These are phyloP conservation scores for Epichloe festucae DNA, from an alignment of 2,329 filamentous ascomycete genomes.

Conservation along the genomic window DNA sequence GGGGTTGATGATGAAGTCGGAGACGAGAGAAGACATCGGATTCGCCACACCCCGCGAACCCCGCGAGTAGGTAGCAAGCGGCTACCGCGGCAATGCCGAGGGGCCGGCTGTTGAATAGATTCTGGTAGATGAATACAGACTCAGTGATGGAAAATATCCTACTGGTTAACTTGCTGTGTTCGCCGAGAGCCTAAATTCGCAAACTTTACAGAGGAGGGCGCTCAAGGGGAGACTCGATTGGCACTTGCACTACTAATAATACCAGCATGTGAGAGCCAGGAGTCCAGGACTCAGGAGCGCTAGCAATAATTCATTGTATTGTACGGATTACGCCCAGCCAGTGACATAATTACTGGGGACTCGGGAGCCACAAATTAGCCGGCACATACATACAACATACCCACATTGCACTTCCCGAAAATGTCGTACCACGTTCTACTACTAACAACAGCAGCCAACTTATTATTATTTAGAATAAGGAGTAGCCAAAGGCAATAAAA, in stretches of 20 bases:
- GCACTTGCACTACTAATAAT: neutral
- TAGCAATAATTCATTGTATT: too few species aligned
- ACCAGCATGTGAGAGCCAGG: neutral
- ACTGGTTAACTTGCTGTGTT: neutral
- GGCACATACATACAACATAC: too few species aligned
- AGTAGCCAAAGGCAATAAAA: too few species aligned
- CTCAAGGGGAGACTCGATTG: neutral
- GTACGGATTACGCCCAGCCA: too few species aligned
- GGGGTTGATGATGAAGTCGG: conserved; percentile 53
- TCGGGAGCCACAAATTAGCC: too few species aligned
- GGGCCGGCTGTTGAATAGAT: neutral
- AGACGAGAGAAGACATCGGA: conserved; percentile 49
- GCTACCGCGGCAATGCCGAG: neutral
- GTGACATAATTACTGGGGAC: too few species aligned
- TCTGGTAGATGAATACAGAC: neutral
- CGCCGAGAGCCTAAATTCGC: neutral
- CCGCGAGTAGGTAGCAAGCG: neutral
- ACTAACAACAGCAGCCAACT: too few species aligned
- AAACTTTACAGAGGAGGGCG: neutral
- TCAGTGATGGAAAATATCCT: neutral
- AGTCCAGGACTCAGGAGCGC: too few species aligned
- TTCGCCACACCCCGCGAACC: conserved; percentile 5
- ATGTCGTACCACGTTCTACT: too few species aligned
- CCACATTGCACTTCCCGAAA: too few species aligned
- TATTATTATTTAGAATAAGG: too few species aligned